Base-by-base conservation (phyloP, 129 eudicot species). In the Glebionis coronaria region DNA sequence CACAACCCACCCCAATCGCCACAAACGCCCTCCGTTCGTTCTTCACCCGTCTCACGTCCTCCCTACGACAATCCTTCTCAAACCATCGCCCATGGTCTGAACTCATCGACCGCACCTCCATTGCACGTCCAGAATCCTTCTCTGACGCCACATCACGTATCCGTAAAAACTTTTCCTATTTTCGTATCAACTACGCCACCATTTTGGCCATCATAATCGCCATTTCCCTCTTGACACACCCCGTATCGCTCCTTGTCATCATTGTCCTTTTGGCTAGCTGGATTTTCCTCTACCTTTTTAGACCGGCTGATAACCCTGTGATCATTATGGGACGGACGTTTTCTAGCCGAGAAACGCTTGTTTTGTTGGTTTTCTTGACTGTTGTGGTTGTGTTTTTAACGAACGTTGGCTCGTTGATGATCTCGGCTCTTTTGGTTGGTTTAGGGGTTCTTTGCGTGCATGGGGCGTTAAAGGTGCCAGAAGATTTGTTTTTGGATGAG, bases 41-140 rank as follows among this genome's bases (percentile, higher is more conserved):
- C 69, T 13, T 80, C 80, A 42, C 82, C 64, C 91, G 91, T 70
- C 73, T 87, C 76, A 46, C 79, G 50, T 61, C 91, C 78, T 79
- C 95, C 66, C 42, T 90, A 76, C 87, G 87, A 46, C 88, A 76
- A 57, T 82, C 85, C 69, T 57, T 90, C 73, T 56, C 95, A 64
- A 88, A 86, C 52, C 84, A 90, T 88, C 97, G 95, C 47, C 97
- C 97, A 40, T 90, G 95, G 95, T 65, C 25, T 14, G 95, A 90
- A 42, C 97, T 90, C 75, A 61, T 82, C 74, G 89, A 87, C 63
- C 95, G 91, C 55, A 28, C 95, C 77, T 60, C 95, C 74, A 56
- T 90, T 74, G 25, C 91, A 19, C 97, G 95, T 2, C 97, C 97
- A 18, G 88, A 82, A 47, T 72, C 83, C 55, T 65, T 87, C 75